Evolutionary conservation across 495 filamentous ascomycete genomes (phyloP), one percentile per base, ranked within the genome.

Genomic region (Aspergillus asperescens): DNA sequence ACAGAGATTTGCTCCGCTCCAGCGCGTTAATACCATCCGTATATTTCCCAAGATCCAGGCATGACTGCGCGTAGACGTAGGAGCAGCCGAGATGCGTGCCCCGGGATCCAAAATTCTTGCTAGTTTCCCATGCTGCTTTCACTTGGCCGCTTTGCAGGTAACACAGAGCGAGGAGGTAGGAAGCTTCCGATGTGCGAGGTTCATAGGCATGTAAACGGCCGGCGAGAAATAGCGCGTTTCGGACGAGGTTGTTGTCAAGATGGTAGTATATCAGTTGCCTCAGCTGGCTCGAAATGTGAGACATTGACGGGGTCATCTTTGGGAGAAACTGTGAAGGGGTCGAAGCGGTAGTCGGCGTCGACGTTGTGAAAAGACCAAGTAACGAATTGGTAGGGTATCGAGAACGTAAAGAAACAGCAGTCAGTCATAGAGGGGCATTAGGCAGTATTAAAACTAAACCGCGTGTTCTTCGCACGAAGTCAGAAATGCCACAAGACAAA

Each of bases 181-280:
- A 75, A 6, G 89, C 83, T 67, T 98, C 93, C 37, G 81, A 77
- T 27, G 82, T 83, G 49, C 85, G 81, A 15, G 81, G 82, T 54
- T 97, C 93, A 59, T 89, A 83, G 28, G 90, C 91, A 42, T 83
- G 77, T 5, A 97, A 78, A 41, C 93, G 84, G 45, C 89, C 88
- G 42, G 93, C 86, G 34, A 95, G 84, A 70, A 97, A 97, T 24
- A 95, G 81, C 45, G 93, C 93, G 59, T 93, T 96, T 27, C 87
- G 80, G 57, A 86, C 76, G 24, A 91, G 78, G 59, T 91, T 85
- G 59, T 92, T 94, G 70, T 98, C 93, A 65, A 98, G 81, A 63
- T 95, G 84, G 70, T 97, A 95, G 69, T 90, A 87, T 54, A 97
- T 83, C 46, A 89, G 77, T 62, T 93, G 87, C 63, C 86, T 81